Conservation (phyloP, 352 stramenopile genomes). For the Globisporangium megalacanthum region DNA sequence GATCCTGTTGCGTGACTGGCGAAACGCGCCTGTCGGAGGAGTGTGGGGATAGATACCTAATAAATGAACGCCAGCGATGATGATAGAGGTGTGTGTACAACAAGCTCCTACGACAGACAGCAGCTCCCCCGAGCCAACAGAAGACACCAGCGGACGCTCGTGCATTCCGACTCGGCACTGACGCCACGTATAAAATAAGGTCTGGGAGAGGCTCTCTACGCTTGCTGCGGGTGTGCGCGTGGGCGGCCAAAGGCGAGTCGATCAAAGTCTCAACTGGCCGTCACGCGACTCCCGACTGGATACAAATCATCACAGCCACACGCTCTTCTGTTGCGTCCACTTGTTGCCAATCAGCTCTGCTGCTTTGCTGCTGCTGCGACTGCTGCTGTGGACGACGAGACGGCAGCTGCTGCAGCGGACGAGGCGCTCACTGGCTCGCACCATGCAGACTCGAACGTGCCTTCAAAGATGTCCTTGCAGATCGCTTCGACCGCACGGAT, state of each 20-base stretch:
- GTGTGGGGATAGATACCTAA: constrained; percentile 3
- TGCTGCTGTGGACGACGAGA: not conserved
- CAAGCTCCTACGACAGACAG: no score
- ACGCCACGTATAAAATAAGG: constrained; percentile 1
- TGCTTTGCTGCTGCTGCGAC: not conserved
- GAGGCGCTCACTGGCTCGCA: constrained; percentile 34
- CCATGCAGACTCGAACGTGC: constrained; percentile 61
- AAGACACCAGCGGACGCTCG: no score
- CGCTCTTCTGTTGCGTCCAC: no score
- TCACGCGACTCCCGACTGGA: no score
- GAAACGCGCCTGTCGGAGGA: no score
- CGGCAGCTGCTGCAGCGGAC: not conserved
- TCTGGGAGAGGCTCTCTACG: not conserved
- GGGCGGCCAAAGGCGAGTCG: no score
- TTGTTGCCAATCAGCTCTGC: not conserved
- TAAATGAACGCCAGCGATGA: not conserved
- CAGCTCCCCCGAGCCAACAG: no score
- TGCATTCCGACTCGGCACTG: no score
- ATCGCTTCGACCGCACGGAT: constrained; percentile 76
- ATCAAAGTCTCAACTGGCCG: no score
- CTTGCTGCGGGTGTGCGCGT: no score
- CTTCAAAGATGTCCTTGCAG: constrained; percentile 84
- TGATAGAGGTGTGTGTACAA: not conserved
- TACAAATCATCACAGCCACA: no score
- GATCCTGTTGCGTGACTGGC: no score